Conservation (phyloP, 345 rosid genomes). For the Syzygium oleosum region DNA sequence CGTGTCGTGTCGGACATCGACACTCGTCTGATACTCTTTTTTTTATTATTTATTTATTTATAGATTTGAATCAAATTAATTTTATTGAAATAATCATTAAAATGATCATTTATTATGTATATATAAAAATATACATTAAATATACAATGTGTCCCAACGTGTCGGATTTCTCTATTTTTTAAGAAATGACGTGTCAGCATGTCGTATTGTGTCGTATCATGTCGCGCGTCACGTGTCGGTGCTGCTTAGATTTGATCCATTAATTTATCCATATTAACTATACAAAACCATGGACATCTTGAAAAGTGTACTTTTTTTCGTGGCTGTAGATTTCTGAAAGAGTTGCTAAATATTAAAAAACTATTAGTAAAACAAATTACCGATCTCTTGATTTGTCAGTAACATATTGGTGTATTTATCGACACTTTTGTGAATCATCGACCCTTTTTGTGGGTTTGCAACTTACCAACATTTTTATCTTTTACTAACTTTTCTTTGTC, state of each 20-base stretch:
- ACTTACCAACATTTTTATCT: neutral
- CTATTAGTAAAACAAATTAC: neutral
- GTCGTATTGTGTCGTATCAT: too few relatives aligned
- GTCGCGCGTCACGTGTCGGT: too few relatives aligned
- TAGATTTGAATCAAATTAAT: too few relatives aligned
- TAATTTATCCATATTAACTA: neutral
- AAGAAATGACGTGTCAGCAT: too few relatives aligned
- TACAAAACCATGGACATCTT: neutral
- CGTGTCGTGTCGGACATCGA: too few relatives aligned
- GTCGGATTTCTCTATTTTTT: too few relatives aligned
- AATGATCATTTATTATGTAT: too few relatives aligned
- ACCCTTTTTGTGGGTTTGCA: neutral
- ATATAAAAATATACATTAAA: too few relatives aligned
- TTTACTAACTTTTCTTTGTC: neutral
- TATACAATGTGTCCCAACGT: too few relatives aligned
- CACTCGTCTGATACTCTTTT: too few relatives aligned
- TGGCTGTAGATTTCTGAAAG: neutral
- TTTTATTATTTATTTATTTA: too few relatives aligned
- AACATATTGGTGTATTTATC: neutral
- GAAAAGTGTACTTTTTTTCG: neutral
- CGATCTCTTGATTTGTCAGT: neutral
- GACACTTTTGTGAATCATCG: neutral
- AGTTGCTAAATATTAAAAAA: neutral
- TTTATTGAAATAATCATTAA: too few relatives aligned
- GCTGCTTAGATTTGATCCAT: neutral